phyloP scores from a whole-genome alignment of 345 rosid genomes.

The Excoecaria cochinchinensis region DNA sequence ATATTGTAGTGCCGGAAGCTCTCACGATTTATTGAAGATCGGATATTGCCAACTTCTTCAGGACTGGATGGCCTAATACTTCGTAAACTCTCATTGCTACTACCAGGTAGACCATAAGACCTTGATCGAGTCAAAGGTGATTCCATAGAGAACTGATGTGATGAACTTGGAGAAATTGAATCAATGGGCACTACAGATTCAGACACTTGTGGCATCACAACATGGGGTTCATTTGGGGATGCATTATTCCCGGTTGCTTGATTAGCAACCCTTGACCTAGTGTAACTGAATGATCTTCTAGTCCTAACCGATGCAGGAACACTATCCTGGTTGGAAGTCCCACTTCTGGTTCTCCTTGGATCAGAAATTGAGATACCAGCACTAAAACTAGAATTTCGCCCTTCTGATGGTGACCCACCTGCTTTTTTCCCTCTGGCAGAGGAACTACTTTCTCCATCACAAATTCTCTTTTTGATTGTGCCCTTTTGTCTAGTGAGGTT shows the following conservation, averaged over 20 bases:
- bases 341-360: constrained; percentile 54
- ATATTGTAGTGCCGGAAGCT: constrained; percentile 55
- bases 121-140: constrained; percentile 21
- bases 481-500: constrained; percentile 42
- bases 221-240: constrained; percentile 30
- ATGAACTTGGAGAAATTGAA: constrained; percentile 42
- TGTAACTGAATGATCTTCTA: constrained; percentile 42
- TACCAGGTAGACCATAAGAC: constrained; percentile 35
- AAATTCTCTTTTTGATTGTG: constrained; percentile 43
- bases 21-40: constrained; percentile 45
- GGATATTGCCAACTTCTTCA: constrained; percentile 46
- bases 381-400: constrained; percentile 35
- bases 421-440: constrained; percentile 56
- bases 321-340: constrained; percentile 42
- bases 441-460: constrained; percentile 68
- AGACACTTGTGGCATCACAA: constrained; percentile 37
- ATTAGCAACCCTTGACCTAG: constrained; percentile 41
- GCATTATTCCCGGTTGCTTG: constrained; percentile 46
- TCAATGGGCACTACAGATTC: constrained; percentile 43
- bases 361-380: constrained; percentile 54
- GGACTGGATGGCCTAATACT: constrained; percentile 53
- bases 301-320: constrained; percentile 46
- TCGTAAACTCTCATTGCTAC: constrained; percentile 37
- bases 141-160: constrained; percentile 36
- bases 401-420: constrained; percentile 47